Percentiles rank a stretch among this genome's conserved stretches.
Conservation (phyloP, 78 protist genomes). For the Pigoraptor vietnamica region DNA sequence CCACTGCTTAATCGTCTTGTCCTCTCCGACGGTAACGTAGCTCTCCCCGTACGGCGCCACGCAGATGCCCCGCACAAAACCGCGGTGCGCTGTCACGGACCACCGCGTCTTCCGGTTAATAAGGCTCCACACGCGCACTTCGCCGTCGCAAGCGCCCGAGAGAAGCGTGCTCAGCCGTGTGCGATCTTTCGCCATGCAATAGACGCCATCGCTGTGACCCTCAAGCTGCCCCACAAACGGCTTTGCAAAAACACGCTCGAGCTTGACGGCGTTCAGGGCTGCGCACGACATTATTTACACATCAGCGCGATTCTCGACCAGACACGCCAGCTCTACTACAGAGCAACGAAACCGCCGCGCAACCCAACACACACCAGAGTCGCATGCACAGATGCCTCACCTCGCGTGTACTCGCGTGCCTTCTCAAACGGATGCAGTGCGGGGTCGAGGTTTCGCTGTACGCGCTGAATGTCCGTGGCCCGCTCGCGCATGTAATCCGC, state of each 20-base stretch:
- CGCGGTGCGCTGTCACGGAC: conserved; percentile 3
- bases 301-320: too few species aligned
- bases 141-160: conserved; percentile 46
- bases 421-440: conserved; percentile 79
- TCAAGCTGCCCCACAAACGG: conserved; percentile 80
- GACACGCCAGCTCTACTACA: too few species aligned
- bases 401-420: conserved; percentile 71
- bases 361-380: too few species aligned
- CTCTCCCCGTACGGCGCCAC: conserved; percentile 40
- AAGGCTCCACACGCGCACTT: conserved; percentile 41
- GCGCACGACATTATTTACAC: conserved; percentile 52
- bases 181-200: conserved; percentile 11
- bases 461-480: conserved; percentile 32
- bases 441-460: conserved; percentile 76
- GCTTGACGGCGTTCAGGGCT: conserved; percentile 81
- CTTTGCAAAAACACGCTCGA: conserved; percentile 86
- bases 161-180: neutral
- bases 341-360: too few species aligned
- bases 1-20: conserved; percentile 68
- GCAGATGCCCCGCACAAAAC: conserved; percentile 75
- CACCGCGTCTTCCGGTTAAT: neutral
- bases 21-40: conserved; percentile 57
- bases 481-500: conserved; percentile 27
- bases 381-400: too few species aligned
- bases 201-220: conserved; percentile 77